These are phyloP conservation scores for Phyllosticta citrichinensis DNA, from an alignment of 2,329 filamentous ascomycete genomes.

Conservation along the genomic window DNA sequence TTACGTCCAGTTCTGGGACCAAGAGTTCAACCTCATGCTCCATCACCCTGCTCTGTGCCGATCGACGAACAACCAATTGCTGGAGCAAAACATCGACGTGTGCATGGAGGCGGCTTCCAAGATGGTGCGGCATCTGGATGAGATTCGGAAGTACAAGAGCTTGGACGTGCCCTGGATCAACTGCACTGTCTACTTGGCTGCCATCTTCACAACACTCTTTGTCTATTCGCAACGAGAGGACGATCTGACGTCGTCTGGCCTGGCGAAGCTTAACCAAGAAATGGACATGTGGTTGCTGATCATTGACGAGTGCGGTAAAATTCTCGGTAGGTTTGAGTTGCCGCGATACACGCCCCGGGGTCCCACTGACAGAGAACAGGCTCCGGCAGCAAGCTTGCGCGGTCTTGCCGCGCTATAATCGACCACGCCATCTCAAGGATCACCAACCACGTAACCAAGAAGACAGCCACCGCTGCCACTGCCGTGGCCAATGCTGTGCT, in stretches of 20 bases:
- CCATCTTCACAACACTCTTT: slow-evolving; percentile 63
- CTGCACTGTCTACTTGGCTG: slow-evolving; percentile 59
- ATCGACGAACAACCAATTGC: slow-evolving; percentile 48
- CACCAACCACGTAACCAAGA: slow-evolving; percentile 34
- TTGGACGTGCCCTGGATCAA: slow-evolving; percentile 74
- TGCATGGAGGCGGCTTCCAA: slow-evolving; percentile 57
- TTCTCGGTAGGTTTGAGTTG: slow-evolving; percentile 52
- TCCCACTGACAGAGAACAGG: slow-evolving; percentile 22
- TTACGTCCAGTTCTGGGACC: slow-evolving; percentile 40
- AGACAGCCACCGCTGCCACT: slow-evolving; percentile 34
- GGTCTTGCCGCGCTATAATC: slow-evolving; percentile 40
- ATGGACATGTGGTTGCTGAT: slow-evolving; percentile 62
- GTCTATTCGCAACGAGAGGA: slow-evolving; percentile 58
- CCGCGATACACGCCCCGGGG: not conserved
- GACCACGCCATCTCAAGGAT: slow-evolving; percentile 40
- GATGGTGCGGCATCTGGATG: slow-evolving; percentile 50
- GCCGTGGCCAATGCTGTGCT: slow-evolving; percentile 19
- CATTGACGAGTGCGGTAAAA: slow-evolving; percentile 53
- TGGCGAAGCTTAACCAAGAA: slow-evolving; percentile 52
- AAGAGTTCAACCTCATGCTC: slow-evolving; percentile 40
- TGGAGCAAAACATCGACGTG: slow-evolving; percentile 43
- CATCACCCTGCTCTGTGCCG: slow-evolving; percentile 44
- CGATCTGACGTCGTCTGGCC: slow-evolving; percentile 47
- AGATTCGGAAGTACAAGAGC: slow-evolving; percentile 54
- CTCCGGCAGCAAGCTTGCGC: slow-evolving; percentile 38